A percentile compares a stretch with the other conserved stretches of the same genome.
phyloP scores from a whole-genome alignment of 2,329 filamentous ascomycete genomes.

The Botrytis porri region DNA sequence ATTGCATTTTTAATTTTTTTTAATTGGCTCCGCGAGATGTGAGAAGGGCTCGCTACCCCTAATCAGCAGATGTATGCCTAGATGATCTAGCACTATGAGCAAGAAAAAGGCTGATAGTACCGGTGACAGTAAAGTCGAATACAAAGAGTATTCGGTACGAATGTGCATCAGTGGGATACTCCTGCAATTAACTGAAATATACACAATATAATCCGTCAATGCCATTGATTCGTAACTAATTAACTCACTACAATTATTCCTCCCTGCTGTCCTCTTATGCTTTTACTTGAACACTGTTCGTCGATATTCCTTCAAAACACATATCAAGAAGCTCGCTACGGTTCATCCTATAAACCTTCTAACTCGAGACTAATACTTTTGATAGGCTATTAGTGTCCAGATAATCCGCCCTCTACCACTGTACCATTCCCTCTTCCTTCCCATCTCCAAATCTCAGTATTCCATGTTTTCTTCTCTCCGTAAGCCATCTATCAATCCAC shows the following conservation, averaged over 20 bases:
- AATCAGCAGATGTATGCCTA: neutral
- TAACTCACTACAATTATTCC: neutral
- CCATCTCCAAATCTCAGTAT: constrained; percentile 41
- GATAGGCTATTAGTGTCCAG: neutral
- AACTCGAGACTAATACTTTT: neutral
- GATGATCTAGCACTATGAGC: neutral
- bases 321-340: neutral
- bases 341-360: no score
- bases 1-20: neutral
- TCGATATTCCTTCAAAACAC: no score
- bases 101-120: neutral
- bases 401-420: constrained; percentile 28
- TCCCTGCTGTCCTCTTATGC: no score
- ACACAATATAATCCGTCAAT: neutral
- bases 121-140: neutral
- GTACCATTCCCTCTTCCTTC: constrained; percentile 32
- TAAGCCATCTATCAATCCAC: constrained; percentile 62
- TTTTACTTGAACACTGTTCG: neutral
- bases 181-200: neutral
- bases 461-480: constrained; percentile 56
- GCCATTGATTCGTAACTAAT: neutral
- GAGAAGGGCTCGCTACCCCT: neutral
- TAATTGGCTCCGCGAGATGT: neutral
- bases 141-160: neutral
- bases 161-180: no score